phyloP scores from a whole-genome alignment of 164 flowering plant species.

The grape (Vitis vinifera) region ASM3070453v1 NC_081811.1:31264001-31264500 shows the following conservation, averaged over 20 bases:
- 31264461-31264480: slow-evolving; percentile 48
- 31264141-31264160: slow-evolving; percentile 29
- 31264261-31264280: slow-evolving; percentile 47
- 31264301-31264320: slow-evolving; percentile 40
- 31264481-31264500: slow-evolving; percentile 39
- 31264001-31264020: slow-evolving; percentile 31
- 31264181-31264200: slow-evolving; percentile 52
- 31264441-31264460: slow-evolving; percentile 38
- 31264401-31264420: slow-evolving; percentile 39
- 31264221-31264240: slow-evolving; percentile 25
- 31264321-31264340: slow-evolving; percentile 26
- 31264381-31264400: slow-evolving; percentile 52
- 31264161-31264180: slow-evolving; percentile 58
- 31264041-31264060: slow-evolving; percentile 27
- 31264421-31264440: slow-evolving; percentile 31
- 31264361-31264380: slow-evolving; percentile 52
- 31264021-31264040: slow-evolving; percentile 27
- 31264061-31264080: slow-evolving; percentile 74
- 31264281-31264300: slow-evolving; percentile 44
- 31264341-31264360: slow-evolving; percentile 40
- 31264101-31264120: slow-evolving; percentile 9
- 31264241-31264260: slow-evolving; percentile 49
- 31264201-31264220: slow-evolving; percentile 9
- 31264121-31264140: neutral
- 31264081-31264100: slow-evolving; percentile 66